Conservation (phyloP, 129 eudicot genomes). For the Centaurea solstitialis region DNA sequence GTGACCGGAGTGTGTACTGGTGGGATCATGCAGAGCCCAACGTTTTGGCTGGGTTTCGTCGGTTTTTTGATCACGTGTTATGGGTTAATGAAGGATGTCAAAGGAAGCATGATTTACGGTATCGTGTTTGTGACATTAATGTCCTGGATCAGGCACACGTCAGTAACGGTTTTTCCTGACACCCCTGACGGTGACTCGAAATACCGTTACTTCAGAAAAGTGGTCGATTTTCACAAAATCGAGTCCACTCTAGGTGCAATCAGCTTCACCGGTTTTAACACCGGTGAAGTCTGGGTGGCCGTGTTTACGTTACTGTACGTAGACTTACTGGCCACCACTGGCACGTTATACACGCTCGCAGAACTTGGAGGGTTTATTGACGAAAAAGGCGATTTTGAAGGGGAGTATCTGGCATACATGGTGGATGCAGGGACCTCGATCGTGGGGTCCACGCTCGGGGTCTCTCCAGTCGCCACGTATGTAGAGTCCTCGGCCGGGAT, state of each 20-base stretch:
- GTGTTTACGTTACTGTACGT: conserved; percentile 71
- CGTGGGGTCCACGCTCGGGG: conserved; percentile 83
- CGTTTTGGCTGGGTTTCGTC: conserved; percentile 73
- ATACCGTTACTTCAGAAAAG: conserved; percentile 62
- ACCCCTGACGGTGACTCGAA: conserved; percentile 67
- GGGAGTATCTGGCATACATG: conserved; percentile 82
- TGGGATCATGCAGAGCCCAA: conserved; percentile 75
- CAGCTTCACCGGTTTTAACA: conserved; percentile 65
- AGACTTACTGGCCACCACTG: conserved; percentile 81
- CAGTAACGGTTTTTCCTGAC: conserved; percentile 68
- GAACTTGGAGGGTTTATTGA: conserved; percentile 65
- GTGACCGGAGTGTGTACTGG: conserved; percentile 60
- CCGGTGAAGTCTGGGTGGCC: conserved; percentile 76
- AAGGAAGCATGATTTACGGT: conserved; percentile 91
- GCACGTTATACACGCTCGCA: conserved; percentile 87
- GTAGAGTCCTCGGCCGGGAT: conserved; percentile 88
- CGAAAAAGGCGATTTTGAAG: conserved; percentile 62
- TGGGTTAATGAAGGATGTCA: conserved; percentile 71
- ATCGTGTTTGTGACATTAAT: conserved; percentile 63
- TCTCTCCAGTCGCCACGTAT: conserved; percentile 76
- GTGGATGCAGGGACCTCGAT: conserved; percentile 85
- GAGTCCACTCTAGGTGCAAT: conserved; percentile 75
- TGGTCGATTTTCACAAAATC: conserved; percentile 72
- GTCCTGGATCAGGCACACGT: conserved; percentile 78
- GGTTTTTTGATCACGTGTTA: conserved; percentile 67